Percentiles rank a stretch among this genome's conserved stretches.
These are phyloP conservation scores for Rhodotorula paludigena DNA, from an alignment of 768 basidiomycete species.

Conservation along the genomic window DNA sequence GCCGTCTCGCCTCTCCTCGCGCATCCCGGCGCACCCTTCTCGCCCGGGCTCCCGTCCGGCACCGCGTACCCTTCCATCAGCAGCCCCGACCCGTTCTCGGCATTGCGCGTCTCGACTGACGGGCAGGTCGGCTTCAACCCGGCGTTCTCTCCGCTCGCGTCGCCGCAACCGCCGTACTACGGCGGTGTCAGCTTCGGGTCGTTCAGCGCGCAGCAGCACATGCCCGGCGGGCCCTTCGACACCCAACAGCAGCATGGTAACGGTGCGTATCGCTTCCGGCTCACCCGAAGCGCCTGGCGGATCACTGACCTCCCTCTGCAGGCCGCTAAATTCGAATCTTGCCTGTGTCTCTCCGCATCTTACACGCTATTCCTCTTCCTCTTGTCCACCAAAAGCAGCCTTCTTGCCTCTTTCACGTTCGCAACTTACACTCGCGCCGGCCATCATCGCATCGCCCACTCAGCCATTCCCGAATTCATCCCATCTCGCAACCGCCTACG, in stretches of 20 bases:
- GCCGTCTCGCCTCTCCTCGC: conserved; percentile 12
- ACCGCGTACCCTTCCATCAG: not conserved
- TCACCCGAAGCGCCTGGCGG: not conserved
- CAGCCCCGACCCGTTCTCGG: conserved; percentile 19
- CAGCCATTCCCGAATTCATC: too few relatives aligned
- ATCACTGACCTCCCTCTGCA: not conserved
- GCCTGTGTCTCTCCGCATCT: too few relatives aligned
- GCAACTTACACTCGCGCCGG: too few relatives aligned
- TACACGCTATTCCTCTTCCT: too few relatives aligned
- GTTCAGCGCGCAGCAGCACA: not conserved
- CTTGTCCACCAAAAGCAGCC: not conserved
- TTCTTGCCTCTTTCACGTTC: too few relatives aligned
- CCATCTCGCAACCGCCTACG: too few relatives aligned
- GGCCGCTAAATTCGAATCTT: too few relatives aligned
- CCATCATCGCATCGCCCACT: too few relatives aligned
- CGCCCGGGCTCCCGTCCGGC: not conserved
- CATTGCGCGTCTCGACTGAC: conserved; percentile 5
- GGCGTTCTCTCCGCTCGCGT: conserved; percentile 13
- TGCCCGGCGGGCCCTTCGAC: not conserved
- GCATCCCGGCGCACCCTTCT: conserved; percentile 15
- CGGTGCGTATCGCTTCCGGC: not conserved
- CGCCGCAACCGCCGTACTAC: conserved; percentile 14
- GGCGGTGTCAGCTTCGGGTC: not conserved
- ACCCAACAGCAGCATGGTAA: not conserved
- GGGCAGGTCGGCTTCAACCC: conserved; percentile 21